Conservation (phyloP, 768 basidiomycete species). For the Termitomyces sp. region DNA sequence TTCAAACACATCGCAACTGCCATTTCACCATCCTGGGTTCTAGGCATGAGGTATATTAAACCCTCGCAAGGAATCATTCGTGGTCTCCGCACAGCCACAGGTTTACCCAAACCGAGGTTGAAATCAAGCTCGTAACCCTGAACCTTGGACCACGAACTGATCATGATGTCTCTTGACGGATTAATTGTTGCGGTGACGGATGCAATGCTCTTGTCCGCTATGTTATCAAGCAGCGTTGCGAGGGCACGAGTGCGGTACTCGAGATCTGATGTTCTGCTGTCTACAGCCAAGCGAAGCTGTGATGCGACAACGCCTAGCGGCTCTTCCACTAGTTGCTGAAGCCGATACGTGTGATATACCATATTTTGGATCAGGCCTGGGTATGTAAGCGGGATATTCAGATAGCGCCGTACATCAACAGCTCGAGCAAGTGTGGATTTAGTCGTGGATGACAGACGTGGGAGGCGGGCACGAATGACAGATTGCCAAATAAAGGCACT, state of each 20-base stretch:
- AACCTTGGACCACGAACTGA: slow-evolving; percentile 23
- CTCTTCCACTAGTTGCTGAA: slow-evolving; percentile 8
- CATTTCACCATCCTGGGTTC: slow-evolving; percentile 16
- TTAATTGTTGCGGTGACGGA: slow-evolving; percentile 15
- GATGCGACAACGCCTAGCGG: slow-evolving; percentile 18
- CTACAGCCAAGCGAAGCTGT: slow-evolving; percentile 17
- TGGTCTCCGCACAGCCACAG: slow-evolving; percentile 22
- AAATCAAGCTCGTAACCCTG: slow-evolving; percentile 19
- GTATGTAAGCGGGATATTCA: slow-evolving; percentile 16
- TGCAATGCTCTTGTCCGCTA: slow-evolving; percentile 10
- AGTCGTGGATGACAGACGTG: slow-evolving; percentile 11
- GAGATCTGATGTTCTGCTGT: slow-evolving; percentile 14
- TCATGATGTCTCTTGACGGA: slow-evolving; percentile 17
- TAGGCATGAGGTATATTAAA: slow-evolving; percentile 21
- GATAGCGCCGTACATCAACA: slow-evolving; percentile 18
- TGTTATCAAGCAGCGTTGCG: slow-evolving; percentile 14
- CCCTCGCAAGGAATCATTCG: slow-evolving; percentile 18
- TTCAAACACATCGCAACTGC: slow-evolving; percentile 18
- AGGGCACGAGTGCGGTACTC: slow-evolving; percentile 15
- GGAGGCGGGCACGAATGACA: slow-evolving; percentile 18
- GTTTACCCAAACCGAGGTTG: slow-evolving; percentile 16
- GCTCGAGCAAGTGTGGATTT: slow-evolving; percentile 18
- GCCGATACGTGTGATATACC: slow-evolving; percentile 14
- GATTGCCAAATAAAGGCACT: slow-evolving; percentile 22
- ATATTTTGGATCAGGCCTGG: slow-evolving; percentile 22